Conservation (phyloP, 345 rosid species). For the Carallia pectinifolia region DNA sequence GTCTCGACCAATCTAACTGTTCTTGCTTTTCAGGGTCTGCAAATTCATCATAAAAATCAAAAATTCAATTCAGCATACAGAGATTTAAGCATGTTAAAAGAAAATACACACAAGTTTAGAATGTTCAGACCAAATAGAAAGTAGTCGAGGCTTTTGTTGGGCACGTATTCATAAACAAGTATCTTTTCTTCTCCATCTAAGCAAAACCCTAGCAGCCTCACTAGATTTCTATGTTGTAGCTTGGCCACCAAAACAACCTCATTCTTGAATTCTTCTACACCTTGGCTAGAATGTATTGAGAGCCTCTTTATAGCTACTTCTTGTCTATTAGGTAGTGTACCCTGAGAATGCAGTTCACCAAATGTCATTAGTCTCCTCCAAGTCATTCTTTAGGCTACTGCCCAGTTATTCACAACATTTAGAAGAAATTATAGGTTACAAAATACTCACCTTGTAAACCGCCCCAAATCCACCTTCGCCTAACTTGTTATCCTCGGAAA, state of each 20-base stretch:
- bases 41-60: background rate
- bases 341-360: conserved; percentile 25
- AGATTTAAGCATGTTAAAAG: background rate
- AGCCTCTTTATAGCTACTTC: conserved; percentile 51
- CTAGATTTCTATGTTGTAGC: conserved; percentile 58
- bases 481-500: conserved; percentile 49
- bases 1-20: conserved; percentile 16
- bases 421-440: too few relatives aligned
- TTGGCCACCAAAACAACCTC: conserved; percentile 42
- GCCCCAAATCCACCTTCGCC: conserved; percentile 77
- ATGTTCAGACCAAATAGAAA: conserved; percentile 31
- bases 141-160: conserved; percentile 45
- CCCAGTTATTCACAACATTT: too few relatives aligned
- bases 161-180: conserved; percentile 50
- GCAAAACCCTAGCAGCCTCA: conserved; percentile 45
- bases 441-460: conserved; percentile 50
- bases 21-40: conserved; percentile 10
- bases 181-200: conserved; percentile 43
- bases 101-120: background rate
- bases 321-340: conserved; percentile 35
- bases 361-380: too few relatives aligned
- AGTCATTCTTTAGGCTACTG: too few relatives aligned
- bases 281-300: conserved; percentile 40
- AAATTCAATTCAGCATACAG: background rate
- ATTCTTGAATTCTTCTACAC: conserved; percentile 42